Evolutionary conservation across 2,329 filamentous ascomycete genomes (phyloP).

Genomic region (Diaporthe humulicola): DNA sequence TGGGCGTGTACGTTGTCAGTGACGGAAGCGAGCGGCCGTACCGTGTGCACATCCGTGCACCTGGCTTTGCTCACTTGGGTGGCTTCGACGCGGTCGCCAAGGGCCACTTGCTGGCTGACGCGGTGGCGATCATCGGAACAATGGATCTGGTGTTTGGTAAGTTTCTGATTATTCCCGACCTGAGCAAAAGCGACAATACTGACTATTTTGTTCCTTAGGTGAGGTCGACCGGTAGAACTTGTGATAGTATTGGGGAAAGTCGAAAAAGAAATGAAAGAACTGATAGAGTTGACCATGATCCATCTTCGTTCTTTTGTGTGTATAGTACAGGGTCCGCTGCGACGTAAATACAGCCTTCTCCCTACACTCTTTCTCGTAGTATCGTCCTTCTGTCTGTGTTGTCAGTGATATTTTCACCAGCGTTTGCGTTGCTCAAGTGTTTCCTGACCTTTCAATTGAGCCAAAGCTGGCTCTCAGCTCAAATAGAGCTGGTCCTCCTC

Average conservation of each 20-base stretch:
- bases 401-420: neutral
- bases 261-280: conserved; percentile 45
- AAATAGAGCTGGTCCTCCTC: neutral
- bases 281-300: conserved; percentile 29
- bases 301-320: conserved; percentile 32
- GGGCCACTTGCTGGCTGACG: conserved; percentile 95
- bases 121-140: conserved; percentile 92
- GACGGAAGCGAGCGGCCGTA: conserved; percentile 97
- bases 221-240: conserved; percentile 71
- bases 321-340: conserved; percentile 19
- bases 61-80: conserved; percentile 93
- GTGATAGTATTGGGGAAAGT: conserved; percentile 27
- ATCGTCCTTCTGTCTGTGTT: neutral
- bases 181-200: conserved; percentile 44
- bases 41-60: conserved; percentile 96
- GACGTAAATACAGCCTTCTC: conserved; percentile 33
- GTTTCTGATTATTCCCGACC: conserved; percentile 46
- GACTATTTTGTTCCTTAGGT: conserved; percentile 56
- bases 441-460: neutral
- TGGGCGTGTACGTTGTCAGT: conserved; percentile 97
- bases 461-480: neutral
- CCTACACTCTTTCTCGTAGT: neutral
- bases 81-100: conserved; percentile 94
- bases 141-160: conserved; percentile 92
- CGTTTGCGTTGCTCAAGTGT: neutral